These are phyloP conservation scores for Carpinus viminea DNA, from an alignment of 306 rosid genomes.

Conservation along the genomic window DNA sequence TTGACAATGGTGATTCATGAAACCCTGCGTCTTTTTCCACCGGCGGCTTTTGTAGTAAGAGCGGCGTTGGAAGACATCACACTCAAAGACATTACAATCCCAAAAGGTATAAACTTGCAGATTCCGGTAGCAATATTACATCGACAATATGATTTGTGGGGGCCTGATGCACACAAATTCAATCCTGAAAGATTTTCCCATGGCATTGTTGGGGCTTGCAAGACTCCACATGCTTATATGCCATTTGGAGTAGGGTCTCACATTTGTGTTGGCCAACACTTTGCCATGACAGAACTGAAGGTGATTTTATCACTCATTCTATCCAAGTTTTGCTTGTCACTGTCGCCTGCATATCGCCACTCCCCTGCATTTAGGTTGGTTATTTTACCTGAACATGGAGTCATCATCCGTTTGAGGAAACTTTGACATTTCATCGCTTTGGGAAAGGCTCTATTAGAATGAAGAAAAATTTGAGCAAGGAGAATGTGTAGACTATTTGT, in stretches of 20 bases:
- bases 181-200: conserved; percentile 61
- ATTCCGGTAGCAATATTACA: conserved; percentile 54
- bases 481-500: too few species aligned
- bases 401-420: conserved; percentile 8
- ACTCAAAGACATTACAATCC: conserved; percentile 45
- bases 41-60: conserved; percentile 39
- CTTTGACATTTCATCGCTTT: not conserved
- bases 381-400: conserved; percentile 34
- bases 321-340: conserved; percentile 31
- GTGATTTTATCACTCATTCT: conserved; percentile 30
- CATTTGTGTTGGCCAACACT: conserved; percentile 54
- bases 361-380: conserved; percentile 30
- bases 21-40: conserved; percentile 61
- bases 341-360: conserved; percentile 35
- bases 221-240: conserved; percentile 50
- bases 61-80: conserved; percentile 39
- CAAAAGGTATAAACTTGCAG: conserved; percentile 59
- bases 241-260: conserved; percentile 67
- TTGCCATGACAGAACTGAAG: conserved; percentile 60
- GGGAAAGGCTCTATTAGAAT: too few species aligned
- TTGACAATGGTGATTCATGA: conserved; percentile 79
- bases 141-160: conserved; percentile 56
- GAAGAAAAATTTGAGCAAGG: too few species aligned
- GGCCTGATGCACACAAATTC: conserved; percentile 54
- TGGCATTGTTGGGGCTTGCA: conserved; percentile 55